Conservation (phyloP, 2,329 filamentous ascomycete species). For the Fusarium miscanthi region DNA sequence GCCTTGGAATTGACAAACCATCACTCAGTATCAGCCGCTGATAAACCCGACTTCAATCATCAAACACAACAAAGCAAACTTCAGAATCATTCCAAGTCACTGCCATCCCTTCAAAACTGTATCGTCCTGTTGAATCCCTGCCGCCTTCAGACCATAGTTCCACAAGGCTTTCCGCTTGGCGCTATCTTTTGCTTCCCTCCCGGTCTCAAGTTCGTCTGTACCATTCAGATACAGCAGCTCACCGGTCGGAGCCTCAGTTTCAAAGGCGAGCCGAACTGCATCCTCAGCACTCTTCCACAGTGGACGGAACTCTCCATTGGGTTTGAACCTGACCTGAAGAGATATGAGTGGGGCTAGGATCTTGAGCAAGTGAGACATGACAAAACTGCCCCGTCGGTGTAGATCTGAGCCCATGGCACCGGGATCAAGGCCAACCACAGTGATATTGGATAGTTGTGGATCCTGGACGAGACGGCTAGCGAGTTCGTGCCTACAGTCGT, state of each 20-base stretch:
- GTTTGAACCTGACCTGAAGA: slow-evolving; percentile 39
- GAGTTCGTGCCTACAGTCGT: slow-evolving; percentile 48
- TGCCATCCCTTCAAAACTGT: slow-evolving; percentile 46
- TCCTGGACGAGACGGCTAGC: slow-evolving; percentile 50
- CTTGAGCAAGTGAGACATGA: slow-evolving; percentile 40
- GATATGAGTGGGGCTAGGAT: slow-evolving; percentile 42
- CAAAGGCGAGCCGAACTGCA: slow-evolving; percentile 48
- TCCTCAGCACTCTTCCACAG: slow-evolving; percentile 50
- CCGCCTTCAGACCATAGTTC: slow-evolving; percentile 45
- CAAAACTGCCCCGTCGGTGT: slow-evolving; percentile 41
- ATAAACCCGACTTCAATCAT: not conserved
- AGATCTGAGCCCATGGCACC: slow-evolving; percentile 52
- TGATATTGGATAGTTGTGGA: slow-evolving; percentile 49
- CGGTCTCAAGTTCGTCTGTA: slow-evolving; percentile 43
- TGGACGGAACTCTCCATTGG: slow-evolving; percentile 49
- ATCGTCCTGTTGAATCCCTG: slow-evolving; percentile 42
- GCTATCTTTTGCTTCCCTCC: slow-evolving; percentile 47
- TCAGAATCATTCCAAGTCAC: slow-evolving; percentile 18
- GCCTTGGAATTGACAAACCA: not conserved
- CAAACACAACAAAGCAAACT: not conserved
- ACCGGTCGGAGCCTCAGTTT: slow-evolving; percentile 42
- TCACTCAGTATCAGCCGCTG: not conserved
- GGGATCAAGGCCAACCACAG: slow-evolving; percentile 53
- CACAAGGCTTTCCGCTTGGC: slow-evolving; percentile 48
- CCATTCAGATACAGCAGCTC: slow-evolving; percentile 51